A percentile compares a stretch with the other conserved stretches of the same genome.
Conservation (phyloP, 2,329 filamentous ascomycete genomes). For the Ciborinia camelliae region DNA sequence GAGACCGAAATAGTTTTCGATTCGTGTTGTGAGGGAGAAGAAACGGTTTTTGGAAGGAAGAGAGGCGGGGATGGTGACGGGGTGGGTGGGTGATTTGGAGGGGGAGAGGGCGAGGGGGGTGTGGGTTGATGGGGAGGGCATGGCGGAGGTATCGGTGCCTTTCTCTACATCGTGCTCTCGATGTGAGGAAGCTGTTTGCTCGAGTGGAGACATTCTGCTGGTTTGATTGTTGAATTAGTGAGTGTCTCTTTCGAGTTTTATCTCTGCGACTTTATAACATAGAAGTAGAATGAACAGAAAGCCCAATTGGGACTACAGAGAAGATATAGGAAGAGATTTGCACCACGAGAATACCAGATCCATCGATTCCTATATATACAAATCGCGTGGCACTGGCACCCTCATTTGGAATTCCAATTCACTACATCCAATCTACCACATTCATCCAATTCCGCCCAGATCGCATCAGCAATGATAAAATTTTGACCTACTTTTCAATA, state of each 20-base stretch:
- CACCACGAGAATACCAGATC: background rate
- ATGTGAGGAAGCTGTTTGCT: background rate
- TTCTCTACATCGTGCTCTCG: conserved; percentile 15
- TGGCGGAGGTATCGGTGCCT: background rate
- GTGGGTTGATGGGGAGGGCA: no score
- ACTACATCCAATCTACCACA: background rate
- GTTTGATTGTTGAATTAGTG: background rate
- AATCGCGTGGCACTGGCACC: background rate
- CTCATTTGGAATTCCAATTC: background rate
- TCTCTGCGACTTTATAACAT: background rate
- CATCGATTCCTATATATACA: background rate
- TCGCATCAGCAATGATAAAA: background rate
- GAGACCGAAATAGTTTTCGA: conserved; percentile 31
- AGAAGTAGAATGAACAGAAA: background rate
- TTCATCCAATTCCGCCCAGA: background rate
- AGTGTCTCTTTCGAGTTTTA: background rate
- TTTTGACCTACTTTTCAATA: background rate
- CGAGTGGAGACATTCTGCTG: conserved; percentile 5
- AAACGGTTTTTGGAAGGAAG: background rate
- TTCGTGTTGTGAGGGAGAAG: conserved; percentile 12
- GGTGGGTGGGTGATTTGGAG: background rate
- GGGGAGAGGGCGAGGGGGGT: background rate
- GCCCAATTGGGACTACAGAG: background rate
- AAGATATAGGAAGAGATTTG: background rate
- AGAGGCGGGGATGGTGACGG: background rate